A percentile compares a stretch with the other conserved stretches of the same genome.
Conservation (phyloP, 441 rosid species). For the Erodium texanum region DNA sequence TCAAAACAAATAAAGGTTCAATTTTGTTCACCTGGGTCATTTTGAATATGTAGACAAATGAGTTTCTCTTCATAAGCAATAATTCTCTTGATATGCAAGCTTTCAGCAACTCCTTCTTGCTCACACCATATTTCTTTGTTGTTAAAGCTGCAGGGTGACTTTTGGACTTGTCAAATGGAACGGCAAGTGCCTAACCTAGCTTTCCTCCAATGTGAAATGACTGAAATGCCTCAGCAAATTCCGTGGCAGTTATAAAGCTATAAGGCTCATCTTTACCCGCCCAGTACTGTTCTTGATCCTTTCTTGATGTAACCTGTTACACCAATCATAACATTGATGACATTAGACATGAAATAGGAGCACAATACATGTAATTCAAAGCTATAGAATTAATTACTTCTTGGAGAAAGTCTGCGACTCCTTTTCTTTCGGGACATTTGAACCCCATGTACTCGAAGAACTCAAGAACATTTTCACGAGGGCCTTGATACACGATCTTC, state of each 20-base stretch:
- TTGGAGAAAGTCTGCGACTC: constrained; percentile 81
- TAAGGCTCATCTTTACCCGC: constrained; percentile 45
- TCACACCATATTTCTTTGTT: constrained; percentile 50
- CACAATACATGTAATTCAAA: neutral
- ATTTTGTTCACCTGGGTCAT: constrained; percentile 42
- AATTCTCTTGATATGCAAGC: constrained; percentile 63
- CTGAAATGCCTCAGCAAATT: constrained; percentile 65
- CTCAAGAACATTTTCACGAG: constrained; percentile 57
- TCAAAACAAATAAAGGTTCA: too few species aligned
- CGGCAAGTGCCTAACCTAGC: constrained; percentile 43
- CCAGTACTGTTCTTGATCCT: constrained; percentile 90
- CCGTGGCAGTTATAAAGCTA: constrained; percentile 47
- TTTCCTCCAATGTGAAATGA: constrained; percentile 53
- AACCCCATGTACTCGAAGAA: constrained; percentile 81
- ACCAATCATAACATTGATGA: neutral
- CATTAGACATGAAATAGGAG: neutral
- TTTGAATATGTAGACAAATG: constrained; percentile 75
- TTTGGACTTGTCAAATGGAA: constrained; percentile 51
- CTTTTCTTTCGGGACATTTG: constrained; percentile 80
- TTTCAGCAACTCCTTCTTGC: constrained; percentile 47
- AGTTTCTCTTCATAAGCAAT: constrained; percentile 82
- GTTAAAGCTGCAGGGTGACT: constrained; percentile 73
- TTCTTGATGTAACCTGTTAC: constrained; percentile 72
- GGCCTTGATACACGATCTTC: constrained; percentile 66
- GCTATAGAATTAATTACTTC: constrained; percentile 28